phyloP scores from a whole-genome alignment of 805 yeast genomes.

The Candida multigemmis region DNA sequence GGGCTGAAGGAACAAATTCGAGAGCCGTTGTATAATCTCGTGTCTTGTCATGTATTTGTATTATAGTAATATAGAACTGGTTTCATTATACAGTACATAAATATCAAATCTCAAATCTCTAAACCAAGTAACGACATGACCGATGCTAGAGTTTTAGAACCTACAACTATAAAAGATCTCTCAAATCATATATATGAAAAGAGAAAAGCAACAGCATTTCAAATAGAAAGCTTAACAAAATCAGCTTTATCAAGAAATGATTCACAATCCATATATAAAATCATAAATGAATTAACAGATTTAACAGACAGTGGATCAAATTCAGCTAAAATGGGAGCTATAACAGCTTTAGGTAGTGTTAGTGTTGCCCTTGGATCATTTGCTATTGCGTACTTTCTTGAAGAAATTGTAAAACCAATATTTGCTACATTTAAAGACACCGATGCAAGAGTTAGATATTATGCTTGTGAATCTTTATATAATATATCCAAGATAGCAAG shows the following conservation, averaged over 20 bases:
- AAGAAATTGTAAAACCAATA: constrained; percentile 85
- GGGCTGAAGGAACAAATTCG: too few species aligned
- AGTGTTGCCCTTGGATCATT: constrained; percentile 84
- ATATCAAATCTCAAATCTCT: too few species aligned
- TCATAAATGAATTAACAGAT: constrained; percentile 72
- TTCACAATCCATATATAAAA: constrained; percentile 46
- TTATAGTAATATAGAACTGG: too few species aligned
- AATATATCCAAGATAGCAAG: constrained; percentile 95
- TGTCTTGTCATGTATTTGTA: too few species aligned
- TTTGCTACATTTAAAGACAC: constrained; percentile 94
- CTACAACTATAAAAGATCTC: constrained; percentile 29
- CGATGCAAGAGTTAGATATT: constrained; percentile 93
- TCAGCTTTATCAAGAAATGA: constrained; percentile 55
- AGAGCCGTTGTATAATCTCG: too few species aligned
- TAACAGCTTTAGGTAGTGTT: constrained; percentile 92
- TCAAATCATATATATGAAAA: constrained; percentile 38
- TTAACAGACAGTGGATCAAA: constrained; percentile 62
- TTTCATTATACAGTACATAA: too few species aligned
- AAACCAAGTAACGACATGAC: too few species aligned
- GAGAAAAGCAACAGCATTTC: constrained; percentile 43
- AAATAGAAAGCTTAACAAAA: constrained; percentile 70
- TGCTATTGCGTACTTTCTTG: constrained; percentile 76
- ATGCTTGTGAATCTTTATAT: constrained; percentile 92
- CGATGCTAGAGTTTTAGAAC: constrained; percentile 16
- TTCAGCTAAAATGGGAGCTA: constrained; percentile 83